Base-by-base conservation (phyloP, 179 eudicot species). In the Beta macrorhiza region DNA sequence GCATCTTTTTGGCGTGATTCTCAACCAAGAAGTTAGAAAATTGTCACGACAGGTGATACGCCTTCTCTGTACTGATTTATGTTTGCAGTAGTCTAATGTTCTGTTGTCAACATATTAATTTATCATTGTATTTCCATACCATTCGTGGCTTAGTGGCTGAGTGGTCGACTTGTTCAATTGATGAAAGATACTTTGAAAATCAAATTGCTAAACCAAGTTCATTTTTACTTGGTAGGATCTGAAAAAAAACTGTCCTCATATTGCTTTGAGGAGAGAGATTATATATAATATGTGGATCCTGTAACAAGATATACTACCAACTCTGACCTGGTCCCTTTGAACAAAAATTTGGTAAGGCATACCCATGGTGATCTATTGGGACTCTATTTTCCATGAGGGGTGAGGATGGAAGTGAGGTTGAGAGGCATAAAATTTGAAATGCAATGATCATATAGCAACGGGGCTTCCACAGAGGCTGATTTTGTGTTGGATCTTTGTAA, bases 1-100 rank as follows among this genome's bases (percentile, higher is more conserved):
- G 89, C 89, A 91, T 87, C 95, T 93, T 75, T 87, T 93, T 82
- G 92, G 90, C 62, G 89, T 87, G 61, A 95, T 95, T 76, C 88
- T 95, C 82, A 93, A 95, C 86, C 98, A 91, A 90, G 98, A 95
- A 87, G 85, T 95, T 83, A 92, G 87, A 86, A 91, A 90, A 82
- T 73, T 95, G 77, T 92, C 99, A 73, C 84, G 85, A 86, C 98
- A 95, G 97, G 99, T 93, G 84, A 69, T 42, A 9, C 6, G 52
- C 56, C 56, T 53, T 64, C 12, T 37, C 77, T 67, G 17, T 13
- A 76, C 74, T 75, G 3, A 52, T 42, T 70, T 71, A 70, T 61
- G 47, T 49, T 77, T 52, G 22, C 5, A 20, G 22, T 53, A 51
- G 42, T 19, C 16, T 72, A 14, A 11, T 71, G 25, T 51, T 11